Conservation (phyloP, 352 stramenopile species). For the Phytophthora sansomeana region DNA sequence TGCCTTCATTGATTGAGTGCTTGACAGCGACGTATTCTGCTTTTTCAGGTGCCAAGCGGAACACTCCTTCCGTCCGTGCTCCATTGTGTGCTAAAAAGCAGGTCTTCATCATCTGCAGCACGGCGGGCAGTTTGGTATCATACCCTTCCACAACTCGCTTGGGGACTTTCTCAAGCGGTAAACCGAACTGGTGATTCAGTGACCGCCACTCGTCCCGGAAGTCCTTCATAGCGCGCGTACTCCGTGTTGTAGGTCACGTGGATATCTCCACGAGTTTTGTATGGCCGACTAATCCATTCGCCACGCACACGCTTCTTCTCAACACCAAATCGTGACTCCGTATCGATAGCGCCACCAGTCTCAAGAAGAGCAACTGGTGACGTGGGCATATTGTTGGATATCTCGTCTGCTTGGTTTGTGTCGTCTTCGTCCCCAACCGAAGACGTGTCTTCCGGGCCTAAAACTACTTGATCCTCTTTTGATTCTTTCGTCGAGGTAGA, state of each 20-base stretch:
- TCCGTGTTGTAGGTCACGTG: conserved; percentile 83
- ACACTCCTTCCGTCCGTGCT: conserved; percentile 68
- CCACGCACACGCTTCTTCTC: conserved; percentile 3
- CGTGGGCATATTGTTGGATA: not conserved
- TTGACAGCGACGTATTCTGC: conserved; percentile 64
- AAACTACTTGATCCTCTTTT: not conserved
- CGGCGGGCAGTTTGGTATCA: conserved; percentile 68
- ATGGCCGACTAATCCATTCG: conserved; percentile 69
- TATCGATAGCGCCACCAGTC: conserved; percentile 1
- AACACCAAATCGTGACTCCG: not conserved
- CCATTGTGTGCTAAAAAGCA: conserved; percentile 62
- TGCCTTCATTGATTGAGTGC: conserved; percentile 71
- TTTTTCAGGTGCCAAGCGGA: conserved; percentile 79
- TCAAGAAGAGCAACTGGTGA: conserved; percentile 32
- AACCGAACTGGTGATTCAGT: conserved; percentile 80
- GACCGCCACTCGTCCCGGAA: conserved; percentile 68
- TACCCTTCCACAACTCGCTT: conserved; percentile 71
- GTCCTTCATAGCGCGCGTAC: conserved; percentile 73
- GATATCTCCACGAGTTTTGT: conserved; percentile 69
- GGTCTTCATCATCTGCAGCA: conserved; percentile 81
- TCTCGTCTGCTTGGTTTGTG: conserved; percentile 19
- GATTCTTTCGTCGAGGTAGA: not conserved
- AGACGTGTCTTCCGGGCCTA: conserved; percentile 4
- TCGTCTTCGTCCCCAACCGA: conserved; percentile 1
- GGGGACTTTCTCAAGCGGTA: conserved; percentile 67